phyloP scores from a whole-genome alignment of 2,329 filamentous ascomycete species.

The Talaromyces albobiverticillius region DNA sequence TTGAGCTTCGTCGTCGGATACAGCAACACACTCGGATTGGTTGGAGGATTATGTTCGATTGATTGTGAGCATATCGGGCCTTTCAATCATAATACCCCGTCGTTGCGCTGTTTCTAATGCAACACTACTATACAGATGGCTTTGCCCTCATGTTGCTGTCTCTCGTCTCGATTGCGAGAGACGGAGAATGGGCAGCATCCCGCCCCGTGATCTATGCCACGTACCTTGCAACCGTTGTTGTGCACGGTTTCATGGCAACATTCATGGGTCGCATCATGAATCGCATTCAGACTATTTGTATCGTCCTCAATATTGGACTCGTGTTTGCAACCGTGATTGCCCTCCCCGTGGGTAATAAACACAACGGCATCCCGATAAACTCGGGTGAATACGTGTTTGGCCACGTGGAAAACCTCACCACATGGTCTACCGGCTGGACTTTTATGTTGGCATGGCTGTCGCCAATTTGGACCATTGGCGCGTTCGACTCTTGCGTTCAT shows the following conservation, averaged over 20 bases:
- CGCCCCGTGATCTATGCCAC: conserved; percentile 58
- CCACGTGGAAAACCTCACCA: conserved; percentile 56
- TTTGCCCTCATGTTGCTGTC: conserved; percentile 59
- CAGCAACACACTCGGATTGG: conserved; percentile 59
- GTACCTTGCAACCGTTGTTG: conserved; percentile 53
- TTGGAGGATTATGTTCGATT: conserved; percentile 62
- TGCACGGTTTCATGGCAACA: conserved; percentile 55
- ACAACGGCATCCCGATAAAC: conserved; percentile 26
- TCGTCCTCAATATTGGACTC: conserved; percentile 55
- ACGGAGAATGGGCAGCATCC: conserved; percentile 56
- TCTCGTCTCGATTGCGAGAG: conserved; percentile 56
- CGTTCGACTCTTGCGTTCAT: conserved; percentile 58
- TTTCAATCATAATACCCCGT: not conserved
- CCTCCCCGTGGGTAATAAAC: conserved; percentile 50
- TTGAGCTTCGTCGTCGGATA: conserved; percentile 61
- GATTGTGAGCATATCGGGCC: conserved; percentile 45
- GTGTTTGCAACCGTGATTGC: conserved; percentile 57
- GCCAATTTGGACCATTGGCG: conserved; percentile 59
- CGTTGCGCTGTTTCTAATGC: conserved; percentile 10
- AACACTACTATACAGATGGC: conserved; percentile 32
- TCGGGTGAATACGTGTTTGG: conserved; percentile 53
- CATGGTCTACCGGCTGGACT: conserved; percentile 57
- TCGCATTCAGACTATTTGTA: conserved; percentile 56
- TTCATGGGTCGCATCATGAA: conserved; percentile 57
- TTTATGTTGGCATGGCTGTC: conserved; percentile 61